Evolutionary conservation across 2,329 filamentous ascomycete genomes (phyloP), one percentile per base, ranked within the genome.

Genomic region (Bipolaris cookei): DNA sequence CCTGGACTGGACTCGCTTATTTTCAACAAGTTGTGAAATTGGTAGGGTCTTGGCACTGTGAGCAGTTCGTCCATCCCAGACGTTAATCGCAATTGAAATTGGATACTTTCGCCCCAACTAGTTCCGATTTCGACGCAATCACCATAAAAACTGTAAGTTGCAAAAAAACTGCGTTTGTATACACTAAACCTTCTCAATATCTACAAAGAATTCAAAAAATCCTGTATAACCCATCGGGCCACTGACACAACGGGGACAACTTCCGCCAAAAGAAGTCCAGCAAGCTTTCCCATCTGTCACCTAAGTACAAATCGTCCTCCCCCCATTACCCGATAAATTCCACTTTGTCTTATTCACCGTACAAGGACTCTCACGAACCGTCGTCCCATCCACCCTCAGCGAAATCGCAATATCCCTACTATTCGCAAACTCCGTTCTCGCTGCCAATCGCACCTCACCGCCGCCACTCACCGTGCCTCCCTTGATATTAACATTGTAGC

Each of bases 331-430:
- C 2, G 79, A 74, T 14, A 86, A 72, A 1, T 63, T 78, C 79
- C 82, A 84, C 51, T 68, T 82, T 14, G 78, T 82, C 60, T 66
- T 68, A 50, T 86, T 86, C 2, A 79, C 76, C 4, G 80, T 83
- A 42, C 84, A 86, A 5, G 84, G 84, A 2, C 75, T 80, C 72
- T 86, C 84, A 6, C 79, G 75, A 2, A 86, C 83, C 2, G 79
- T 73, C 35, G 77, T 85, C 34, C 74, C 72, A 65, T 86, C 79
- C 2, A 86, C 83, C 25, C 70, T 75, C 14, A 83, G 64, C 1
- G 78, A 81, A 59, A 86, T 77, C 8, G 71, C 81, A 43, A 85
- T 79, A 46, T 85, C 84, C 2, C 74, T 72, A 30, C 77, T 86
- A 62, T 83, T 84, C 10, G 81, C 75, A 58, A 86, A 86, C 72